Evolutionary conservation across 495 filamentous ascomycete genomes (phyloP).

Genomic region (Cercophora sp.): DNA sequence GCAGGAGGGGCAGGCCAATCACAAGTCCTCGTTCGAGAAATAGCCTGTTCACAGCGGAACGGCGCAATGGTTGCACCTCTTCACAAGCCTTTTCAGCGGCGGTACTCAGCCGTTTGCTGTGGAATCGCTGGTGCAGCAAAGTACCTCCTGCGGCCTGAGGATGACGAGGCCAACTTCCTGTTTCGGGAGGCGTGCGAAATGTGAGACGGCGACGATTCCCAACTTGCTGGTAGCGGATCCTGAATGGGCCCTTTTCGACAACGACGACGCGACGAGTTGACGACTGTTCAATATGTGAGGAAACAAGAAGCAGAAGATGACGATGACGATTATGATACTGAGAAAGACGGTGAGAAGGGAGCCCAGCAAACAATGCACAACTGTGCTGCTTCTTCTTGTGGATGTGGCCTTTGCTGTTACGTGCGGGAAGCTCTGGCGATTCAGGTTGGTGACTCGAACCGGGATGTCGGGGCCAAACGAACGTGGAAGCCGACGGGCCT

Average conservation of each 20-base stretch:
- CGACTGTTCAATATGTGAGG: neutral
- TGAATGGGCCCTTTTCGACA: neutral
- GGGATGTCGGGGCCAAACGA: neutral
- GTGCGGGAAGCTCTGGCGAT: too few species aligned
- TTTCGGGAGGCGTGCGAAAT: conserved; percentile 14
- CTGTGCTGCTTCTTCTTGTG: neutral
- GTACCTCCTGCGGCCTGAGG: conserved; percentile 30
- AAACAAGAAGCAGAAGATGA: neutral
- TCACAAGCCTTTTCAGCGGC: conserved; percentile 3
- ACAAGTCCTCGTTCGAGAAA: conserved; percentile 7
- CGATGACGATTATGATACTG: neutral
- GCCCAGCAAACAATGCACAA: neutral
- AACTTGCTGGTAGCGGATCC: conserved; percentile 1
- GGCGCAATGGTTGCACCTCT: conserved; percentile 16
- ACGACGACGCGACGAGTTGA: conserved; percentile 5
- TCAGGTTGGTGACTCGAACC: too few species aligned
- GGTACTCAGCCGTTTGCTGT: conserved; percentile 9
- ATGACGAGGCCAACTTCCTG: conserved; percentile 29
- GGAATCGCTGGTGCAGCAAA: neutral
- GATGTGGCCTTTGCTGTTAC: too few species aligned
- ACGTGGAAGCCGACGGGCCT: conserved; percentile 3
- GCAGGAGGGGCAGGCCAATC: conserved; percentile 13
- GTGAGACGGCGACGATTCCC: neutral
- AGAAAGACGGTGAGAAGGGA: neutral
- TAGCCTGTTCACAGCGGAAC: conserved; percentile 23